Conservation (phyloP, 495 filamentous ascomycete species). For the Penicillium ochrochloron region DNA sequence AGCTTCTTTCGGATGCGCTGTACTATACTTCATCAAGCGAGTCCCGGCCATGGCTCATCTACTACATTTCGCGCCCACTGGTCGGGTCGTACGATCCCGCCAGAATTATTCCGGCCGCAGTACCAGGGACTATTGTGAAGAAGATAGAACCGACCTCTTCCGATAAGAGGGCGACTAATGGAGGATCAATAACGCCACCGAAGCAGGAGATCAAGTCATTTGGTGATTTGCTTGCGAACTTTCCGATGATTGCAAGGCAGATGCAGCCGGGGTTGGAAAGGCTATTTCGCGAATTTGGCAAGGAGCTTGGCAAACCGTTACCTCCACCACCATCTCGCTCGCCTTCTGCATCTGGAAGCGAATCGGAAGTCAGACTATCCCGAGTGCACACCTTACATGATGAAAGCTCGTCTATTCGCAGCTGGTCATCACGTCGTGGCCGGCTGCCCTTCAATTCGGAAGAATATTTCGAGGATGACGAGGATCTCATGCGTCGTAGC, state of each 20-base stretch:
- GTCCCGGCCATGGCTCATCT: conserved; percentile 89
- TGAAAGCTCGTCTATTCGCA: conserved; percentile 43
- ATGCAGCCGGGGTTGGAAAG: conserved; percentile 93
- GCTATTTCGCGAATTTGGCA: conserved; percentile 86
- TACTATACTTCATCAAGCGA: conserved; percentile 86
- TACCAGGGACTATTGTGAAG: conserved; percentile 47
- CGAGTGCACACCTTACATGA: conserved; percentile 34
- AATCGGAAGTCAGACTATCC: conserved; percentile 29
- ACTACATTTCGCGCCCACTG: conserved; percentile 94
- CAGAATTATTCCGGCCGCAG: conserved; percentile 64
- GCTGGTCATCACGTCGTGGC: conserved; percentile 41
- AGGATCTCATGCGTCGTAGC: conserved; percentile 81
- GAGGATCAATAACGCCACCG: conserved; percentile 48
- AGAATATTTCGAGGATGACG: conserved; percentile 75
- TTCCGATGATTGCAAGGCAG: conserved; percentile 95
- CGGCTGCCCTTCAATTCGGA: conserved; percentile 54
- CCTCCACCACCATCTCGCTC: conserved; percentile 74
- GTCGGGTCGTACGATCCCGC: conserved; percentile 80
- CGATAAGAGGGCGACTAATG: conserved; percentile 40
- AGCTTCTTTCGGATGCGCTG: conserved; percentile 82
- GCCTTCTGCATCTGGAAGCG: conserved; percentile 42
- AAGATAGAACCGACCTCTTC: conserved; percentile 28
- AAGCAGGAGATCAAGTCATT: conserved; percentile 94
- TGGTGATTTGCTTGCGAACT: conserved; percentile 86
- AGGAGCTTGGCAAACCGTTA: conserved; percentile 80